These are phyloP conservation scores for Schwanniomyces polymorphus DNA, from an alignment of 805 yeast species.

Conservation along the genomic window DNA sequence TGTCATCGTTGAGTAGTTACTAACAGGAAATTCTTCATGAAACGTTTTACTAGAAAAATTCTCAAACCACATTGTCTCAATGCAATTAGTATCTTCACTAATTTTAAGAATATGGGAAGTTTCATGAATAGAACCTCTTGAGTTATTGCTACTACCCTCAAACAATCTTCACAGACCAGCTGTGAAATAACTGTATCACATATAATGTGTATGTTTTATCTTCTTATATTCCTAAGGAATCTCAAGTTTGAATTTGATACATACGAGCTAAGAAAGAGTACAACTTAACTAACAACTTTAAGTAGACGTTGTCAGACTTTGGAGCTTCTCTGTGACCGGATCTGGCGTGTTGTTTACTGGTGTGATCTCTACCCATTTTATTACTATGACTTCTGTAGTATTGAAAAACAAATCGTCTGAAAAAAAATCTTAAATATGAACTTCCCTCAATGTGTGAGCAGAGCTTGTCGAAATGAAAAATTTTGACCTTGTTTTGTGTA, in stretches of 20 bases:
- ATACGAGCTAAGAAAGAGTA: constrained; percentile 99
- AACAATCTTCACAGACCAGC: background rate
- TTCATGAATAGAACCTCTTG: background rate
- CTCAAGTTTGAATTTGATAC: constrained; percentile 38
- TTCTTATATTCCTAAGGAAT: constrained; percentile 1
- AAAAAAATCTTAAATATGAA: background rate
- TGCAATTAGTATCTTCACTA: background rate
- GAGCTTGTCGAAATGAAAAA: background rate
- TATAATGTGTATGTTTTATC: background rate
- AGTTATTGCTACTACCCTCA: background rate
- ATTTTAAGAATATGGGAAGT: background rate
- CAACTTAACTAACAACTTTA: constrained; percentile 94
- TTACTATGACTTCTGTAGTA: constrained; percentile 1
- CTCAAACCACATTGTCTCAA: background rate
- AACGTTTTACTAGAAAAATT: background rate
- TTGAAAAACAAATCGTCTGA: background rate
- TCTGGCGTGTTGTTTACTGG: constrained; percentile 93
- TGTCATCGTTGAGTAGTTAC: background rate
- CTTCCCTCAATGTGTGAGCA: background rate
- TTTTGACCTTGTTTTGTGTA: background rate
- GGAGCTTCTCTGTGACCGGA: constrained; percentile 98
- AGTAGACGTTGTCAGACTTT: constrained; percentile 98
- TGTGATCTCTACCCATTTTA: constrained; percentile 96
- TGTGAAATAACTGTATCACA: background rate
- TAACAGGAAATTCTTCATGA: background rate